Base-by-base conservation (phyloP, 1,284 basidiomycete genomes). In the Dichomitus squalens region DNA sequence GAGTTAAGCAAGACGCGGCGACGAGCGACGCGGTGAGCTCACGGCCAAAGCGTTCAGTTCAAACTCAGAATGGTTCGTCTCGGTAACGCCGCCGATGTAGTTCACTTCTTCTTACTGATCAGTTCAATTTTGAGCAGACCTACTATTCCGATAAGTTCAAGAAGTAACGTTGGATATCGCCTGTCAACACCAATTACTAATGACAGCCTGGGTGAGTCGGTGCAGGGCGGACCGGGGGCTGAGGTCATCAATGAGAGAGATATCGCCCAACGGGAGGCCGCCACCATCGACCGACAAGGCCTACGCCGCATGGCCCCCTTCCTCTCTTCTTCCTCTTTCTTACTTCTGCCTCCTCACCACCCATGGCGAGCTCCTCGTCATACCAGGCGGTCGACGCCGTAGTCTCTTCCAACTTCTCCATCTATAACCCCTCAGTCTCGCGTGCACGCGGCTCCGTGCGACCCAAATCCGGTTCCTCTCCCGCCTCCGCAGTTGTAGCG, bases 351-450 rank as follows among this genome's bases (percentile, higher is more conserved):
- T 50, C 60, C 23, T 36, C 61, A 27, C 21, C 64, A 18, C 29
- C 55, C 49, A 69, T 64, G 54, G 52, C 61, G 61, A 48, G 62
- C 59, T 51, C 63, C 60, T 38, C 55, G 33, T 53, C 49, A 7
- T 70, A 66, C 57, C 68, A 66, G 58, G 55, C 68, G 44, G 64
- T 64, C 47, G 66, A 68, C 59, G 58, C 66, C 46, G 60, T 70
- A 55, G 60, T 68, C 43, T 65, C 66, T 39, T 64, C 69, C 33
- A 66, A 64, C 55, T 68, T 68, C 55, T 66, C 67, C 47, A 60
- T 65, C 43, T 68, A 60, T 55, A 61, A 65, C 4, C 61, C 62
- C 20, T 66, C 64, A 3, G 63, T 64, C 54, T 71, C 69, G 3
- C 62, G 68, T 52, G 60, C 56, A 21, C 61, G 68, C 14, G 54